Percentiles rank a stretch among this genome's conserved stretches.
These are phyloP conservation scores for Plasmodium berghei DNA, from an alignment of 169 alveolate species.

Conservation along the genomic window DNA sequence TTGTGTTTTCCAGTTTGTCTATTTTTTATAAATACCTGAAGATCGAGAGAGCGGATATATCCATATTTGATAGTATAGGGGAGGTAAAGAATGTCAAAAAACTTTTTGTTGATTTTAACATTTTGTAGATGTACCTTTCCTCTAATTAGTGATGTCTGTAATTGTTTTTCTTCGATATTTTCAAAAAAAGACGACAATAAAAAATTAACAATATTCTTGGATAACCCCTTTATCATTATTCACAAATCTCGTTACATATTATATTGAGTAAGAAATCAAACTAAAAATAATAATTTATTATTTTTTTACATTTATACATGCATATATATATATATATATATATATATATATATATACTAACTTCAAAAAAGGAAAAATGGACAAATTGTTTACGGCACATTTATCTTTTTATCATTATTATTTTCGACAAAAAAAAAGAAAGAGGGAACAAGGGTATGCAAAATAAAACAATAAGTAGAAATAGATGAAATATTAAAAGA, in stretches of 20 bases:
- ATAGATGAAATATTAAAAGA: background rate
- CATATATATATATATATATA: background rate
- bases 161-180: conserved; percentile 61
- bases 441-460: background rate
- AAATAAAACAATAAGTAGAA: background rate
- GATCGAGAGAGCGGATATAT: conserved; percentile 58
- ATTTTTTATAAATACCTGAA: conserved; percentile 11
- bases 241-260: background rate
- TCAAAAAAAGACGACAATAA: conserved; percentile 62
- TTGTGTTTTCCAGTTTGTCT: background rate
- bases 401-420: conserved; percentile 7
- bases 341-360: background rate
- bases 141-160: conserved; percentile 56
- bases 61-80: conserved; percentile 68
- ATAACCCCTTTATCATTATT: conserved; percentile 67
- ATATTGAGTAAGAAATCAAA: background rate
- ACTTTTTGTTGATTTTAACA: conserved; percentile 45
- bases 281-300: too few relatives aligned
- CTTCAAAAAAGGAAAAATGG: background rate
- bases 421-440: conserved; percentile 34
- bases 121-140: conserved; percentile 68
- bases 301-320: too few relatives aligned
- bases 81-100: conserved; percentile 27
- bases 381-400: background rate
- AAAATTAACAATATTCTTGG: conserved; percentile 59